Evolutionary conservation across 164 flowering plant species (phyloP), one percentile per base, ranked within the genome.

Genomic region (Malania oleifera): DNA sequence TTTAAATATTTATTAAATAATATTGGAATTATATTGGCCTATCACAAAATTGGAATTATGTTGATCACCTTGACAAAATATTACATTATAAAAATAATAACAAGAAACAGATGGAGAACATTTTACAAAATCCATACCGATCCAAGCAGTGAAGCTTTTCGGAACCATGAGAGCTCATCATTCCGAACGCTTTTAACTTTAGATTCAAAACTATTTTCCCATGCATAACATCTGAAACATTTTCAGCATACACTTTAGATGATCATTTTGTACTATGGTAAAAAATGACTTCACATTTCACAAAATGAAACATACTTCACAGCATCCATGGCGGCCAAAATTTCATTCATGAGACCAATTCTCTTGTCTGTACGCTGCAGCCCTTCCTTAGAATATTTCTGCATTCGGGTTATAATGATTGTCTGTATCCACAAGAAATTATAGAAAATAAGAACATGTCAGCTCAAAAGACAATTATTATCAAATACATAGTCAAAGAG

Each of bases 291-390:
- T 46, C 25, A 46, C 8, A 8, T 19, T 34, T 22, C 13, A 47
- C 45, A 28, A 54, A 15, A 41, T 40, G 24, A 46, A 57, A 50
- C 85, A 54, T 89, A 95, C 99, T 95, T 95, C 57, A 95, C 96
- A 61, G 91, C 84, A 62, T 95, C 99, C 99, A 95, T 91, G 41
- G 99, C 96, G 70, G 99, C 93, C 73, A 95, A 80, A 60, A 95
- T 76, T 73, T 95, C 99, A 78, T 90, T 95, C 96, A 91, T 89
- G 60, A 95, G 89, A 41, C 97, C 96, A 57, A 95, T 89, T 76
- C 99, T 75, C 81, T 82, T 91, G 82, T 95, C 99, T 37, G 96
- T 95, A 20, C 93, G 91, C 55, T 81, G 97, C 72, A 95, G 75
- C 19, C 97, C 99, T 70, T 95, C 97, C 82, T 82, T 95, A n/a